Base-by-base conservation (phyloP, 768 basidiomycete genomes). In the Leccinum rimulosum region DNA sequence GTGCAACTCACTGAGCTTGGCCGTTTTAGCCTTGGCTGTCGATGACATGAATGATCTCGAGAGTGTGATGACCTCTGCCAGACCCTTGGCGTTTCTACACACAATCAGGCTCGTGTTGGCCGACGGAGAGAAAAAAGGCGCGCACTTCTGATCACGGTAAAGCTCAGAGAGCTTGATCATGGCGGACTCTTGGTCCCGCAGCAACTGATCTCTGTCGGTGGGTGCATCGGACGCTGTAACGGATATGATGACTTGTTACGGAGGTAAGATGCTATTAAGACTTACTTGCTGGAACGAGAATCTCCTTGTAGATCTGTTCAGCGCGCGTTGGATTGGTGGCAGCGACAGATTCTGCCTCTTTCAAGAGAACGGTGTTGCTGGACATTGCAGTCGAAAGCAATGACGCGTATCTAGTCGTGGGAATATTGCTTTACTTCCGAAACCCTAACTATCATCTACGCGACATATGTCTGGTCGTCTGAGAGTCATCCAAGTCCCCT, bases 21-120 rank as follows among this genome's bases (percentile, higher is more conserved):
- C 95, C 0, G 96, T 97, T 75, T 98, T 97, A 1, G 95, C 95
- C 75, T 98, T 98, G 15, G 95, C 95, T 0, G 93, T 91, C n/a
- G 89, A 89, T 0, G 91, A 87, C 83, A 96, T 91, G 79, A 95
- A 94, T 0, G 84, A 80, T 52, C 94, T 79, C 0, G 92, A 93
- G 28, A 88, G 80, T 0, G 86, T 89, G 56, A 97, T 91, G 38
- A 96, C 87, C 56, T 93, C 84, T 10, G 94, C 92, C 3, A 98
- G 80, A 17, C 90, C 91, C 61, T 86, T 73, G 19, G 91, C 87
- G 77, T 98, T 90, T 25, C 94, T 97, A 63, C 22, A 25, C 55
- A 30, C 17, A 12, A 52, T 64, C 48, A 59, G 52, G 48, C 31
- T 52, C n/a, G 36, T 8, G 11, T 47, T 8, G 5, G 54, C 38